phyloP scores from a whole-genome alignment of 1,139 yeast genomes.

The Zygoascus sp. region DNA sequence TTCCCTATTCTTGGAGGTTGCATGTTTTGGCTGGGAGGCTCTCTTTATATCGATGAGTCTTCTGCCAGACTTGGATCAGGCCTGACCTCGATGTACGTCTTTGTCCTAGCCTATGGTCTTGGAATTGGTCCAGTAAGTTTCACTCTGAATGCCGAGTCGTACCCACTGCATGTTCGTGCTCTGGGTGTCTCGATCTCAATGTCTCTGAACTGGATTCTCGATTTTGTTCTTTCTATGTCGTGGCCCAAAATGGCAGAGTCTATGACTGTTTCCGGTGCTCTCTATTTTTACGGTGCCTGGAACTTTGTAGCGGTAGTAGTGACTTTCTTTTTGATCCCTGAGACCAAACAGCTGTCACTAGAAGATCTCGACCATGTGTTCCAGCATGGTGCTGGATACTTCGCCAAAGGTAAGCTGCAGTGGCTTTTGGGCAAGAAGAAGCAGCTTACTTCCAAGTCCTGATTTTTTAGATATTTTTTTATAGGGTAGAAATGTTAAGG shows the following conservation, averaged over 20 bases:
- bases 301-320: slow-evolving; percentile 12
- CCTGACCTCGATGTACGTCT: slow-evolving; percentile 43
- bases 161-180: slow-evolving; percentile 65
- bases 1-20: slow-evolving; percentile 37
- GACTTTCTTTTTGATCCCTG: slow-evolving; percentile 12
- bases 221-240: slow-evolving; percentile 44
- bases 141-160: slow-evolving; percentile 68
- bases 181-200: slow-evolving; percentile 68
- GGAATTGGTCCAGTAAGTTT: slow-evolving; percentile 76
- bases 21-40: slow-evolving; percentile 45
- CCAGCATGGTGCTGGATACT: slow-evolving; percentile 57
- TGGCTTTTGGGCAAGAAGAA: not conserved
- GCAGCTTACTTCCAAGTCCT: not conserved
- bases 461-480: not conserved
- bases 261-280: slow-evolving; percentile 14
- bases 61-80: slow-evolving; percentile 12
- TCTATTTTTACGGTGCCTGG: slow-evolving; percentile 15
- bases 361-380: slow-evolving; percentile 16
- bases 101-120: slow-evolving; percentile 57
- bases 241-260: slow-evolving; percentile 44
- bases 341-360: slow-evolving; percentile 13
- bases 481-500: not conserved
- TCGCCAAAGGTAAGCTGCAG: slow-evolving; percentile 1
- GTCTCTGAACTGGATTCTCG: slow-evolving; percentile 71
- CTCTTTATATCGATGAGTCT: slow-evolving; percentile 11